Evolutionary conservation across 129 eudicot genomes (phyloP).

Genomic region (Mikania micrantha): DNA sequence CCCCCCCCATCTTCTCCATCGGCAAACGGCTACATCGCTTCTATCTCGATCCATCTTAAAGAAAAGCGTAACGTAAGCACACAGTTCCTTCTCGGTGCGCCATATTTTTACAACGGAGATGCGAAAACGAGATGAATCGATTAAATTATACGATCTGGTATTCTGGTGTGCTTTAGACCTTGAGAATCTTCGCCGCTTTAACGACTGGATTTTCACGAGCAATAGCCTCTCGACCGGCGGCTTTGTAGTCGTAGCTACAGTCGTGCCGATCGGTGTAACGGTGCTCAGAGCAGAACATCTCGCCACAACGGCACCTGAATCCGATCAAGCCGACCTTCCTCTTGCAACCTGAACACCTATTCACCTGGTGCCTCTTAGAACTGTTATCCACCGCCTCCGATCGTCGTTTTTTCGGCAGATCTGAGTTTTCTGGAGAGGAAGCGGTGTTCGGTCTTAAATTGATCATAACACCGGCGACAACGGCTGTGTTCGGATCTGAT

Average conservation of each 20-base stretch:
- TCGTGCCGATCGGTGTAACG: too few species aligned
- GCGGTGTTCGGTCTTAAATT: constrained; percentile 23
- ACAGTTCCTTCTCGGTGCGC: too few species aligned
- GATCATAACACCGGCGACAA: constrained; percentile 8
- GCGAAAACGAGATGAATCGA: constrained; percentile 1
- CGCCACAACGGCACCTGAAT: constrained; percentile 68
- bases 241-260: too few species aligned
- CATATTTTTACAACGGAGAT: constrained; percentile 18
- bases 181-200: constrained; percentile 68
- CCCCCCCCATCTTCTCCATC: neutral
- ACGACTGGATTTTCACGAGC: too few species aligned
- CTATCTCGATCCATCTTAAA: neutral
- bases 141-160: neutral
- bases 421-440: constrained; percentile 15
- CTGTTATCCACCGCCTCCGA: constrained; percentile 9
- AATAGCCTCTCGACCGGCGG: too few species aligned
- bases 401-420: constrained; percentile 17
- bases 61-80: constrained; percentile 16
- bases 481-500: constrained; percentile 20
- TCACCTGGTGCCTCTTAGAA: constrained; percentile 38
- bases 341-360: constrained; percentile 60
- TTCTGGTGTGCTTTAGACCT: constrained; percentile 28
- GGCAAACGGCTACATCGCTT: constrained; percentile 4
- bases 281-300: too few species aligned
- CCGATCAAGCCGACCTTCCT: constrained; percentile 56